Base-by-base conservation (phyloP, 768 basidiomycete genomes). In the Pseudohyphozyma bogoriensis region DNA sequence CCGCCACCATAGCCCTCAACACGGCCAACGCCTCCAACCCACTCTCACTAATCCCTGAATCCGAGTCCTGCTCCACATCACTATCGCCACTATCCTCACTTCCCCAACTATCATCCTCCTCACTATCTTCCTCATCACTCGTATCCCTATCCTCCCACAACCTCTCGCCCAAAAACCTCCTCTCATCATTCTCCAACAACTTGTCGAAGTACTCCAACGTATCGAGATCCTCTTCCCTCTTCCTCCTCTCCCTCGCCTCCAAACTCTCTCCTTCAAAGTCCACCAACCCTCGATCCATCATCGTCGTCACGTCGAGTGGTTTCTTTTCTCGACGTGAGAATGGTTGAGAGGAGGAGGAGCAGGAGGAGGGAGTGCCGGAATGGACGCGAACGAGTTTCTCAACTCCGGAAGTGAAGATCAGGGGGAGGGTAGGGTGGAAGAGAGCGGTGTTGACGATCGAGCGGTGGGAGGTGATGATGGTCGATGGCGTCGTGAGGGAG, bases 401-500 rank as follows among this genome's bases (percentile, higher is more conserved):
- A 26, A 89, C 79, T 4, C 87, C 88, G 6, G 83, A 77, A 6
- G 86, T 86, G 37, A 80, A 78, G 33, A 87, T 75, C 56, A 83
- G 79, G 5, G 85, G 79, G 44, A 84, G 76, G 26, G 79, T 76
- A 2, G 88, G 87, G 69, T 89, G 88, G 59, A 87, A 81, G 29
- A 85, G 73, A 4, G 80, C 77, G 0, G 82, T 80, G 69, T 89
- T 90, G 47, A 89, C 82, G 55, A 90, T 86, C 2, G 86, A 87
- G 42, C 79, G 75, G 70, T 89, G 86, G 6, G 86, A 85, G 83
- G 60, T 42, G 45, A 63, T 36, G 51, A 56, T 37, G 9, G 50
- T 26, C 0, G 58, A 53, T 2, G 64, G 50, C 9, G 45, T 29
- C 0, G 47, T 24, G 54, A 65, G 29, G 28, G 37, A 28, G 24